phyloP scores from a whole-genome alignment of 2,329 filamentous ascomycete species.

The Cryphonectria nitschkei region DNA sequence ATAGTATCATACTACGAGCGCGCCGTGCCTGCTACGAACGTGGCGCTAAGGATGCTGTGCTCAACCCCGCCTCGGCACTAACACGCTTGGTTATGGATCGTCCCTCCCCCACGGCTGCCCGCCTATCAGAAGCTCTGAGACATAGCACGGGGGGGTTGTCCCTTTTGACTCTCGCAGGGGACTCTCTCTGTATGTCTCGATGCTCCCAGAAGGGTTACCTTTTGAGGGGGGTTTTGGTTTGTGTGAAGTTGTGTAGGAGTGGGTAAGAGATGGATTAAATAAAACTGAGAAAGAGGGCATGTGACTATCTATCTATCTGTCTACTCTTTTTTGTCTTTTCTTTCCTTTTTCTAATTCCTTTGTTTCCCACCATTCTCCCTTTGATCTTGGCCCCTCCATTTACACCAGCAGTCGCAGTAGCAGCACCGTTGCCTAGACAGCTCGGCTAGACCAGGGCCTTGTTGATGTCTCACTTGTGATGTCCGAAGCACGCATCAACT shows the following conservation, averaged over 20 bases:
- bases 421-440: slow-evolving; percentile 1
- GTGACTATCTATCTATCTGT: background rate
- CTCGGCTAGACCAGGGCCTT: background rate
- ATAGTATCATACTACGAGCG: background rate
- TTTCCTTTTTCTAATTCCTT: background rate
- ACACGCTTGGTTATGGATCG: background rate
- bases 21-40: background rate
- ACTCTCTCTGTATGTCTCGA: background rate
- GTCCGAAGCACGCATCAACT: background rate
- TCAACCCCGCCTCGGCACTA: background rate
- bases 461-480: slow-evolving; percentile 9
- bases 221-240: too few relatives aligned
- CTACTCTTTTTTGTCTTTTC: background rate
- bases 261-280: background rate
- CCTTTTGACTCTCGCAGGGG: background rate
- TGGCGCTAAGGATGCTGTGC: slow-evolving; percentile 1
- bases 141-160: background rate
- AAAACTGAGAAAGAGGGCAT: background rate
- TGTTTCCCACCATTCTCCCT: background rate
- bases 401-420: background rate
- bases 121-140: background rate
- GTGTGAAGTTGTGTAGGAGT: background rate
- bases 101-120: background rate
- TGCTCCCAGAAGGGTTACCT: too few relatives aligned
- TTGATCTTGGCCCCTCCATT: too few relatives aligned